phyloP scores from a whole-genome alignment of 306 rosid genomes.

The Erythrophleum fordii region DNA sequence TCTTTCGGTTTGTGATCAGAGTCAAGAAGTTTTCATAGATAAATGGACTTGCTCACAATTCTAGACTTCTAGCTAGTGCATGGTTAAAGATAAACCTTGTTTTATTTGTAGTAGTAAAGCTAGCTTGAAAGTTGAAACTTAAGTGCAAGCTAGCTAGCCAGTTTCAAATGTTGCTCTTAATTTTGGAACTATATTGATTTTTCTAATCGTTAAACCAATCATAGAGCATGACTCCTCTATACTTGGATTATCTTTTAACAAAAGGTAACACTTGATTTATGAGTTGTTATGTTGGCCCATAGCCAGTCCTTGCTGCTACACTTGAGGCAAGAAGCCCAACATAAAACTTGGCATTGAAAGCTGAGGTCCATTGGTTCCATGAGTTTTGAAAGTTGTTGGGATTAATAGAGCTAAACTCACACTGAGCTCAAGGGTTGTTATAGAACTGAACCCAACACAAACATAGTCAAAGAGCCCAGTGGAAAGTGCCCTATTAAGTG shows the following conservation, averaged over 20 bases:
- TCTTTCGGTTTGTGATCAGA: too few species aligned
- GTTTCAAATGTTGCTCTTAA: constrained; percentile 31
- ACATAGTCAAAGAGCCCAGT: constrained; percentile 51
- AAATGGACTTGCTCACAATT: too few species aligned
- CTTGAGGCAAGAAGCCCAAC: constrained; percentile 51
- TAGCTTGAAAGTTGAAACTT: too few species aligned
- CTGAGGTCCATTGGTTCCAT: constrained; percentile 37
- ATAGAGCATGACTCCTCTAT: constrained; percentile 69
- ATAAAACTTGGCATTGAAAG: constrained; percentile 14
- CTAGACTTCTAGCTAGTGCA: too few species aligned
- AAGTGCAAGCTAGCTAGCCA: too few species aligned
- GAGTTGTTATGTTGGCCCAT: constrained; percentile 43
- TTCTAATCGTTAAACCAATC: constrained; percentile 46
- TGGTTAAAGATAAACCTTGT: too few species aligned
- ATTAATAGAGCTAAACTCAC: constrained; percentile 32
- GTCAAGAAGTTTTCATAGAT: too few species aligned
- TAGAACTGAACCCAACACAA: constrained; percentile 58
- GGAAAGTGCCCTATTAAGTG: not conserved
- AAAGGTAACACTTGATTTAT: constrained; percentile 50
- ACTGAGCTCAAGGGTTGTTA: constrained; percentile 30
- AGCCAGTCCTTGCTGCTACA: constrained; percentile 49
- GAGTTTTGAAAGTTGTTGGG: constrained; percentile 24
- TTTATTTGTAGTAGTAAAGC: too few species aligned
- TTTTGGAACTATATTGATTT: constrained; percentile 44
- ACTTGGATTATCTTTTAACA: constrained; percentile 44